Conservation (phyloP, 352 stramenopile genomes). For the Globisporangium barbulae region DNA sequence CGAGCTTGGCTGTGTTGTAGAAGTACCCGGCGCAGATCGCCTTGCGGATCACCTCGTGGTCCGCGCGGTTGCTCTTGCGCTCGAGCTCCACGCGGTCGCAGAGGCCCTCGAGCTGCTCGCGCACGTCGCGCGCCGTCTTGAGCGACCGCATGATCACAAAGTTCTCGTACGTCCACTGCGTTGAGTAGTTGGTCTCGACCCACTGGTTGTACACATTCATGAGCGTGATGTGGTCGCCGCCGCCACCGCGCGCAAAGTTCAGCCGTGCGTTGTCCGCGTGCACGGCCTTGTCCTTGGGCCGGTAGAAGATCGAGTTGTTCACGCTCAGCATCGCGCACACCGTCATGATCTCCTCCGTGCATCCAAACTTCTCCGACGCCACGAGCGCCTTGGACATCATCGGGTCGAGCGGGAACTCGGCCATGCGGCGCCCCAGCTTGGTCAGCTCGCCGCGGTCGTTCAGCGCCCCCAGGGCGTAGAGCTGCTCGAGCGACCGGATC, state of each 20-base stretch:
- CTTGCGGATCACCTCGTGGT: conserved; percentile 95
- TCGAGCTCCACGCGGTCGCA: conserved; percentile 98
- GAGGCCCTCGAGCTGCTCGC: conserved; percentile 98
- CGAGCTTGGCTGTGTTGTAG: conserved; percentile 98
- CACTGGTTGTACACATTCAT: conserved; percentile 98
- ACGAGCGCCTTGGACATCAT: conserved; percentile 95
- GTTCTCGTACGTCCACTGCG: conserved; percentile 95
- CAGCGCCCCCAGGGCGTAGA: conserved; percentile 98
- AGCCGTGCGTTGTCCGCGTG: conserved; percentile 98
- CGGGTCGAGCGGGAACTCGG: conserved; percentile 94
- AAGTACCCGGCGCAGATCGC: conserved; percentile 99
- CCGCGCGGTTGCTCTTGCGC: conserved; percentile 70
- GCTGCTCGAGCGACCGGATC: conserved; percentile 96
- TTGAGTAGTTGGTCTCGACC: conserved; percentile 97
- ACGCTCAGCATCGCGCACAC: conserved; percentile 98
- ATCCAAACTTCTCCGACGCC: conserved; percentile 89
- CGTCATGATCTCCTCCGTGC: conserved; percentile 94
- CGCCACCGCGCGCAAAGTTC: conserved; percentile 97
- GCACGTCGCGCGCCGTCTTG: conserved; percentile 97
- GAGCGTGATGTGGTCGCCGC: conserved; percentile 97
- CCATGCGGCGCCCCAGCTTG: conserved; percentile 93
- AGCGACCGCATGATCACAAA: conserved; percentile 97
- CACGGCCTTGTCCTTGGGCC: conserved; percentile 98
- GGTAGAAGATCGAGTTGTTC: conserved; percentile 98
- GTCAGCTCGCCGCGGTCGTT: conserved; percentile 99